Evolutionary conservation across 2,329 filamentous ascomycete genomes (phyloP), one percentile per base, ranked within the genome.

Genomic region (Ceratocystis lukuohia): DNA sequence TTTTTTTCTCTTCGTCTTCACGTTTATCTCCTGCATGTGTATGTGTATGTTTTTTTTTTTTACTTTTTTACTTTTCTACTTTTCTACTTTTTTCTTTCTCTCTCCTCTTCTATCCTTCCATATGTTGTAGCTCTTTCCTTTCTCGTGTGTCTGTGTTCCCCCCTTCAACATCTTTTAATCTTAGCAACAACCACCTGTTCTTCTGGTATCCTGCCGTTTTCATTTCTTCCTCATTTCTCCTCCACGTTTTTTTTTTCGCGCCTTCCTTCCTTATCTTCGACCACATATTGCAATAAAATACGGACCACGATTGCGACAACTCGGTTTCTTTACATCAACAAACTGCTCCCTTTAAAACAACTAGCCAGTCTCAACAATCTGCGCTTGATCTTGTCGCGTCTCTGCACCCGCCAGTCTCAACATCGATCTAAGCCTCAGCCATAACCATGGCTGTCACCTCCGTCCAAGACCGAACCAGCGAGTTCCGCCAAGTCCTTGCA

Each of bases 391-490:
- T 12, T 56, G 5, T 15, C 53, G 22, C 22, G 53, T 12, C 25
- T 17, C 53, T 15, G 12, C 17, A 12, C 20, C 50, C 50, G 25
- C 50, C 8, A 12, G 25, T 25, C 53, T 57, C 22, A 37, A 45
- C 45, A 22, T 20, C 20, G 10, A 30, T 65, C 41, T 15, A 50
- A 65, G 22, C 8, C 22, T 28, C 48, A 10, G 22, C 12, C 46
- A 17, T 15, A 57, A 74, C 69, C 64, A 87, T 87, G 84, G 83
- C 84, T 67, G 80, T 85, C 73, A 75, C 81, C 68, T 93, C 91
- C 64, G 96, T 97, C 75, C 94, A 99, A 80, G 94, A 99, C 79
- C 90, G 94, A 74, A 99, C 94, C 67, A 83, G 86, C 74, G 94
- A 99, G 81, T 99, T 99, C 82, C 88, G 87, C 75, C 89, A 91